These are phyloP conservation scores for Podila epicladia DNA, from an alignment of 192 early-diverging fungal genomes.

Conservation along the genomic window DNA sequence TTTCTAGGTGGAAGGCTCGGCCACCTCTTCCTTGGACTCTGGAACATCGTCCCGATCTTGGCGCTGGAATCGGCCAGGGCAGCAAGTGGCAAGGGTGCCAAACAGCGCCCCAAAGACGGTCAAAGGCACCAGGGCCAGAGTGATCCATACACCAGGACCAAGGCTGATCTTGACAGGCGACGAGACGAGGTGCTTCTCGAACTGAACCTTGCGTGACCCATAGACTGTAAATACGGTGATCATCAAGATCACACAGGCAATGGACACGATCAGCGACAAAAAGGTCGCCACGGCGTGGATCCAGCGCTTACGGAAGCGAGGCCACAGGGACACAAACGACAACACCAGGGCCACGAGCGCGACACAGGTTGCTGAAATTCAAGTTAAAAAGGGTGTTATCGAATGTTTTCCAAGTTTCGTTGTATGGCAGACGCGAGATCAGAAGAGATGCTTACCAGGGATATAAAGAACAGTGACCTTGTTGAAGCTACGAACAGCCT, in stretches of 20 bases:
- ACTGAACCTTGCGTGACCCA: constrained; percentile 31
- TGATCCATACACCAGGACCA: constrained; percentile 46
- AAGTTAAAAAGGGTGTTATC: neutral
- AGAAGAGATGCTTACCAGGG: constrained; percentile 12
- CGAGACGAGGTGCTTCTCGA: constrained; percentile 16
- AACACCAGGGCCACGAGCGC: constrained; percentile 28
- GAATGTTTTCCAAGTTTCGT: neutral
- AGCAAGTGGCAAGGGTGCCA: constrained; percentile 26
- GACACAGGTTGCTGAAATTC: constrained; percentile 19
- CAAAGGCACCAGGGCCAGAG: constrained; percentile 26
- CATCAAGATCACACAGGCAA: constrained; percentile 25
- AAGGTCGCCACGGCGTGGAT: constrained; percentile 19
- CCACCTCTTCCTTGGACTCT: constrained; percentile 28
- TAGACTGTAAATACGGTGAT: constrained; percentile 30
- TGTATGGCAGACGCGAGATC: neutral
- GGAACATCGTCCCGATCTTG: neutral
- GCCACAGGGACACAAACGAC: constrained; percentile 17
- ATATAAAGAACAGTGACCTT: constrained; percentile 38
- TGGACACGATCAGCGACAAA: constrained; percentile 23
- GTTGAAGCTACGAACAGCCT: constrained; percentile 22
- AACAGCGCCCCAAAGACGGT: constrained; percentile 31
- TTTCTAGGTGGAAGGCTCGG: constrained; percentile 7
- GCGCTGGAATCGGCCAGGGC: constrained; percentile 16
- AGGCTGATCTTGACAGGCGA: neutral
- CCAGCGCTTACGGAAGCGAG: constrained; percentile 35